These are phyloP conservation scores for Aschersonia sp. DNA, from an alignment of 2,329 filamentous ascomycete species.

Conservation along the genomic window DNA sequence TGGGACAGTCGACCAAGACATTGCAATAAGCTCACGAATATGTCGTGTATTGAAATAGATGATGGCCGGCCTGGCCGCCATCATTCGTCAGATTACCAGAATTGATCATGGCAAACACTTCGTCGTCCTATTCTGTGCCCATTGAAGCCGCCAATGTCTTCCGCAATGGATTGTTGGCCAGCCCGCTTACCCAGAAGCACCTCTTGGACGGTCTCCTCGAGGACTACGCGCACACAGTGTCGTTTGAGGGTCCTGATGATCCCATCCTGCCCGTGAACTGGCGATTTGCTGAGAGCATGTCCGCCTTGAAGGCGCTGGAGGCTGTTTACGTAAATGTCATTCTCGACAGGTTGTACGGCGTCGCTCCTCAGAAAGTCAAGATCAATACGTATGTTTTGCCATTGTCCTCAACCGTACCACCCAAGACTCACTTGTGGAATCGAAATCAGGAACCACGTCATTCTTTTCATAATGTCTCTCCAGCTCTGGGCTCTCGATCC, in stretches of 20 bases:
- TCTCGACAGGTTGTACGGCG: conserved; percentile 28
- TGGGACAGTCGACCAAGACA: no score
- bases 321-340: conserved; percentile 29
- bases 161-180: neutral
- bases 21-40: no score
- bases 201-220: neutral
- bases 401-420: neutral
- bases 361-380: conserved; percentile 20
- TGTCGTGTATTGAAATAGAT: no score
- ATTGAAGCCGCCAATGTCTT: neutral
- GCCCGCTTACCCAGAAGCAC: neutral
- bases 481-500: conserved; percentile 4
- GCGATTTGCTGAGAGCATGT: conserved; percentile 39
- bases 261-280: conserved; percentile 39
- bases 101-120: neutral
- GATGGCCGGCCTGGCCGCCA: neutral
- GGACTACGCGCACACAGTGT: conserved; percentile 7
- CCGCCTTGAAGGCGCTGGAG: conserved; percentile 32
- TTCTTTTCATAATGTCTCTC: conserved; percentile 3
- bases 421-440: neutral
- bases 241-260: conserved; percentile 24
- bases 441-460: conserved; percentile 1
- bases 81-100: neutral
- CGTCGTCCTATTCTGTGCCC: neutral
- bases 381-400: conserved; percentile 26